Base-by-base conservation (phyloP, 441 rosid genomes). In the Biscutella laevigata region DNA sequence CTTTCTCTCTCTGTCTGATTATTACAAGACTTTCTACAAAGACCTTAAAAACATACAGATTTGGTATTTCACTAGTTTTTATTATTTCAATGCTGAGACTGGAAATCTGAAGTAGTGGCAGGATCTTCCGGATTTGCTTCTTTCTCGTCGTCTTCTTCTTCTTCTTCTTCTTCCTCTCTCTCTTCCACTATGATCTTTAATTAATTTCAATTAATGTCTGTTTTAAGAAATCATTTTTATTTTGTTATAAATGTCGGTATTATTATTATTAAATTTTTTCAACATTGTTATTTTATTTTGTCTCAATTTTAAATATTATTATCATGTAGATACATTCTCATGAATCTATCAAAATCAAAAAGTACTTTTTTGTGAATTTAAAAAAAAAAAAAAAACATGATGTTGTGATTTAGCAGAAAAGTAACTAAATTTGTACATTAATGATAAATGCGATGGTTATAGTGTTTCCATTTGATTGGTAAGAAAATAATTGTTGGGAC, bases 81-180 rank as follows among this genome's bases (percentile, higher is more conserved):
- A 7, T 51, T 57, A 25, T 21, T 41, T 24, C 24, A 52, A 43
- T 70, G 7, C 62, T 45, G 16, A 30, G 24, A 40, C 21, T 56
- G 37, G 29, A 54, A 58, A 60, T 55, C 58, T 39, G 64, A 64
- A 52, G 26, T 66, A 76, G 70, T 51, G 53, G 74, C 12, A 71
- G 63, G 47, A 75, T 66, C 67, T 82, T 69, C 73, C 75, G 69
- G 59, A 32, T 62, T 15, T 44, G 60, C 41, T 67, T 36, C 74
- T 68, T 63, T 65, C 38, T 45, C 57, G 32, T 67, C 59, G 47
- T 37, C 65, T 24, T 26, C 53, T 13, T 53, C 48, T 40, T 20
- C 55, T 5, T 8, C 19, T 28, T 26, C 38, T 41, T 52, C 44
- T 61, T 24, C 35, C 24, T 51, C 41, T 63, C 42, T 63, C 40